Conservation (phyloP, 495 filamentous ascomycete species). For the Xylaria flabelliformis region DNA sequence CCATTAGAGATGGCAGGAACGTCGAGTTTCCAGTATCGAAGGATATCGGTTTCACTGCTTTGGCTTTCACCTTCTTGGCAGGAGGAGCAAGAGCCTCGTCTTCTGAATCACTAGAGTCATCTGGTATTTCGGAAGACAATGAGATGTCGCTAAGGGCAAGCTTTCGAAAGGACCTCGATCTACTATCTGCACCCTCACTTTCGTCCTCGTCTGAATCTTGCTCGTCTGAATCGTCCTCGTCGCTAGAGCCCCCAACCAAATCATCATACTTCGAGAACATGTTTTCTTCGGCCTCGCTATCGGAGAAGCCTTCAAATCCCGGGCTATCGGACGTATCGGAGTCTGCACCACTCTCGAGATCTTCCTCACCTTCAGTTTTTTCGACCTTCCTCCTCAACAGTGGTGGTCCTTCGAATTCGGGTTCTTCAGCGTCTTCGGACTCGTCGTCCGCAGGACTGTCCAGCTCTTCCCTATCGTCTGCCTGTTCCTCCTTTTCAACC, state of each 20-base stretch:
- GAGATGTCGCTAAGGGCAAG: constrained; percentile 34
- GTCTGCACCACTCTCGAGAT: constrained; percentile 35
- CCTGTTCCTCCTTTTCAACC: constrained; percentile 34
- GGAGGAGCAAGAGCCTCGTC: constrained; percentile 46
- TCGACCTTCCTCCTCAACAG: constrained; percentile 28
- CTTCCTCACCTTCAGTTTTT: constrained; percentile 46
- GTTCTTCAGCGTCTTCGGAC: constrained; percentile 32
- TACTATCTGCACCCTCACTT: constrained; percentile 33
- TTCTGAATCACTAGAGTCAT: constrained; percentile 28
- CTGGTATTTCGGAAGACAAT: constrained; percentile 35
- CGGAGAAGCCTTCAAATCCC: constrained; percentile 62
- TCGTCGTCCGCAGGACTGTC: constrained; percentile 31
- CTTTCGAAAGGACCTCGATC: constrained; percentile 30
- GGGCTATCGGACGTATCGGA: constrained; percentile 36
- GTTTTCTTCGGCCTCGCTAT: constrained; percentile 55
- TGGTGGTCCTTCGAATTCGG: constrained; percentile 25
- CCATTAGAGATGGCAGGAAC: constrained; percentile 89
- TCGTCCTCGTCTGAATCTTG: constrained; percentile 24
- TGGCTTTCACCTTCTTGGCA: constrained; percentile 46
- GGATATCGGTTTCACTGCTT: constrained; percentile 33
- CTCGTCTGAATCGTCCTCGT: constrained; percentile 42
- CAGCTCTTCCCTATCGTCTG: constrained; percentile 32
- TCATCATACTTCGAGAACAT: constrained; percentile 49
- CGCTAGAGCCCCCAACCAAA: constrained; percentile 49
- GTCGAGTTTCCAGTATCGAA: constrained; percentile 56